Evolutionary conservation across 768 basidiomycete genomes (phyloP), one percentile per base, ranked within the genome.

Genomic region (Hypsizygus marmoreus): DNA sequence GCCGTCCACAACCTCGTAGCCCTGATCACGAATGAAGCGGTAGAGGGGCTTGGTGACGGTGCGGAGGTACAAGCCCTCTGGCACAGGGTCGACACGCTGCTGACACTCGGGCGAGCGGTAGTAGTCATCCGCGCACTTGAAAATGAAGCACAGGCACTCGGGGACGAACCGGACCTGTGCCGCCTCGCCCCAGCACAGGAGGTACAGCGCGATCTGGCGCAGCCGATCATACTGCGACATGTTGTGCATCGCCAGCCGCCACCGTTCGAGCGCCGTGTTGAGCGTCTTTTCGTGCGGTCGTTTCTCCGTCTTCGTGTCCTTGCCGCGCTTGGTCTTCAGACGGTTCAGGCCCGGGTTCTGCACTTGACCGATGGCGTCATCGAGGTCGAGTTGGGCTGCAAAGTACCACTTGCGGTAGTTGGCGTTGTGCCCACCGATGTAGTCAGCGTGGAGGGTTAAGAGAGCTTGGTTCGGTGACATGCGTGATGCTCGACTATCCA

Each of bases 341-440:
- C 91, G 86, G 38, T 80, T 81, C 4, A 97, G 73, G 45, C 95
- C 95, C 0, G 93, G 91, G 64, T 97, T 97, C 61, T 97, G 92
- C 5, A 80, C 79, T 49, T 88, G 82, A 22, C 95, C 97, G 42
- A 98, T 86, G 37, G 94, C 95, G 56, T 99, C 97, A 65, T 99
- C 97, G 32, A 98, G 86, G 66, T 98, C 95, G 49, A 99, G 84
- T 66, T 99, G 97, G 14, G 95, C 94, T 22, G 95, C 97, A 66
- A 98, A 99, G 72, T 99, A 99, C 97, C 97, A 98, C 72, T 97
- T 97, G 50, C 97, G 90, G 71, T 98, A 98, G 73, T 98, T 98
- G 39, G 97, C 92, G 59, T 97, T 88, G 66, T 95, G 90, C 3
- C 97, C 97, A 16, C 97, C 97, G 57, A 99, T 97, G 68, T 98